Conservation (phyloP, 768 basidiomycete species). For the Amanita jacksonii region DNA sequence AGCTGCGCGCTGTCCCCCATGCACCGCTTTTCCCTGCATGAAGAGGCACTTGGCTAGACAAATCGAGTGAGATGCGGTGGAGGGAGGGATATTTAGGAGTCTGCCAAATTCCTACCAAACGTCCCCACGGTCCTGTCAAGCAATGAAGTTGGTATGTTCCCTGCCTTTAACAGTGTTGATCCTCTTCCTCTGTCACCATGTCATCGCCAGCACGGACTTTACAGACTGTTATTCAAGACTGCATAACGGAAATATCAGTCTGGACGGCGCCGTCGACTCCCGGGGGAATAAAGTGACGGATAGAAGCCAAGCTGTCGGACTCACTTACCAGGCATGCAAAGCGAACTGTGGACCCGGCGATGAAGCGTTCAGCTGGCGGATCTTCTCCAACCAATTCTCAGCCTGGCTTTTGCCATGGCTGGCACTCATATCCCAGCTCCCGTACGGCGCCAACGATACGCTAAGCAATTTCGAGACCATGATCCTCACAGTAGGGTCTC, state of each 20-base stretch:
- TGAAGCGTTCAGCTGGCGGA: conserved; percentile 17
- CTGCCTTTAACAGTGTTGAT: too few species aligned
- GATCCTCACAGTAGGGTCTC: conserved; percentile 31
- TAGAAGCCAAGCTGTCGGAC: neutral
- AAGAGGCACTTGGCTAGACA: too few species aligned
- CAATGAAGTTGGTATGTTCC: too few species aligned
- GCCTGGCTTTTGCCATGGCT: conserved; percentile 35
- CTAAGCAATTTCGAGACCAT: conserved; percentile 26
- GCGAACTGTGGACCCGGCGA: conserved; percentile 14
- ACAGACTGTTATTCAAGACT: neutral
- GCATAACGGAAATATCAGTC: neutral
- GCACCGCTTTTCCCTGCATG: too few species aligned
- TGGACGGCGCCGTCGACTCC: neutral
- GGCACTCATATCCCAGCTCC: conserved; percentile 32
- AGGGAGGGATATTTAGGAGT: too few species aligned
- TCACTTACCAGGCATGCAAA: conserved; percentile 10
- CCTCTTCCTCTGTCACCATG: too few species aligned
- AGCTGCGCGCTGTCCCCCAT: too few species aligned
- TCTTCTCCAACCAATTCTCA: conserved; percentile 25
- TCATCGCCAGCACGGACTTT: neutral
- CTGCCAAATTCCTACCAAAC: too few species aligned
- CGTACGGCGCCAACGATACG: conserved; percentile 26
- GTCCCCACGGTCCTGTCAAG: too few species aligned
- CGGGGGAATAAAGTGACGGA: neutral
- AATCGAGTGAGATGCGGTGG: too few species aligned